Evolutionary conservation across 257 asterid genomes (phyloP).

Genomic region (Solanum pennellii): DNA sequence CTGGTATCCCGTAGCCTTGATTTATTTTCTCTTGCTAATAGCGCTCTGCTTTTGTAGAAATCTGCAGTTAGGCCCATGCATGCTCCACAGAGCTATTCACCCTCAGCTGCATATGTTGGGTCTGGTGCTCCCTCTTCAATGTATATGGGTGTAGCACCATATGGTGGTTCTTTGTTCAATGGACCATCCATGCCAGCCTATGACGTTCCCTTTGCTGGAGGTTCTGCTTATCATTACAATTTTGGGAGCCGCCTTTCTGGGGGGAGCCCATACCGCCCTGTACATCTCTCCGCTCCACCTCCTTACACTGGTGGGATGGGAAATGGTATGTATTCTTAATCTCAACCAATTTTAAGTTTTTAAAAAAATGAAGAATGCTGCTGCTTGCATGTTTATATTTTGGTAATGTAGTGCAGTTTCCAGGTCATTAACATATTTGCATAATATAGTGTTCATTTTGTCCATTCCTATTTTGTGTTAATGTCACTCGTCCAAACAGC

Average conservation of each 20-base stretch:
- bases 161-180: constrained; percentile 62
- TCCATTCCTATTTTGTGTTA: neutral
- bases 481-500: neutral
- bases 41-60: constrained; percentile 32
- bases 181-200: constrained; percentile 69
- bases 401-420: neutral
- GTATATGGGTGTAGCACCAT: constrained; percentile 75
- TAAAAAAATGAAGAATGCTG: neutral
- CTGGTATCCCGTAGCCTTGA: neutral
- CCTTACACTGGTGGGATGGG: constrained; percentile 72
- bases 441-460: neutral
- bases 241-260: constrained; percentile 71
- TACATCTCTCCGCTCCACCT: constrained; percentile 58
- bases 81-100: constrained; percentile 49
- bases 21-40: neutral
- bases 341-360: neutral
- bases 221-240: constrained; percentile 70
- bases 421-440: neutral
- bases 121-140: constrained; percentile 69
- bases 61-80: constrained; percentile 56
- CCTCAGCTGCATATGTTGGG: constrained; percentile 56
- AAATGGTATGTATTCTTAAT: constrained; percentile 29
- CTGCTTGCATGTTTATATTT: neutral
- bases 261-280: constrained; percentile 68
- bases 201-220: constrained; percentile 77